Evolutionary conservation across 805 yeast species (phyloP), one percentile per base, ranked within the genome.

Genomic region (Cyberlindnera euphorbiiphila): DNA sequence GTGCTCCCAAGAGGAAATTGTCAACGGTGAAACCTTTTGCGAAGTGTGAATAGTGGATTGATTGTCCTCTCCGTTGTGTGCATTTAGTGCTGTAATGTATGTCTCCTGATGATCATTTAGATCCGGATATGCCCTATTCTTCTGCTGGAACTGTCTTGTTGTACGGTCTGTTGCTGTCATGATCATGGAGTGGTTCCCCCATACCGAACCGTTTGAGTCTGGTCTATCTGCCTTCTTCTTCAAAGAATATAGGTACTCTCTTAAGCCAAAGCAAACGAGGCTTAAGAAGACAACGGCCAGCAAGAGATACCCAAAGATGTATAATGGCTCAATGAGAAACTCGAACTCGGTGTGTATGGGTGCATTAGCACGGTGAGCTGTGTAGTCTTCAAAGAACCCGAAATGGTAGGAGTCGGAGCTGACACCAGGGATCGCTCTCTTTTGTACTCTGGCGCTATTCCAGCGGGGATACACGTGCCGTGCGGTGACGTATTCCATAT

Each of bases 181-280:
- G 11, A 37, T 20, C 6, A 34, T 31, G 5, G 52, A 34, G 6
- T 32, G 35, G 17, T 32, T 40, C 16, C 57, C 44, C 57, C 57
- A 46, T 9, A 25, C 24, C 6, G 54, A 41, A 9, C 49, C 54
- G 36, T 44, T 42, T 4, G 51, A 45, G 11, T 32, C 10, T 26
- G 38, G 31, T n/a, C 42, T 41, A 29, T 42, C 18, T 11, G 9
- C 47, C 34, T 51, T 43, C 12, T 25, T 36, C 17, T 37, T 44
- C 41, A 48, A 24, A 13, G 55, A 50, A 32, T 41, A 45, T 3
- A 34, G 28, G 27, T 59, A 61, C 43, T 61, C 66, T 37, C 65
- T 46, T 3, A 58, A 22, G 2, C 50, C 50, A 38, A 57, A 60
- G 6, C 45, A 29, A 3, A 48, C 17, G 10, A 42, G 48, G 1